Conservation (phyloP, 768 basidiomycete species). For the Harrya chromipes region DNA sequence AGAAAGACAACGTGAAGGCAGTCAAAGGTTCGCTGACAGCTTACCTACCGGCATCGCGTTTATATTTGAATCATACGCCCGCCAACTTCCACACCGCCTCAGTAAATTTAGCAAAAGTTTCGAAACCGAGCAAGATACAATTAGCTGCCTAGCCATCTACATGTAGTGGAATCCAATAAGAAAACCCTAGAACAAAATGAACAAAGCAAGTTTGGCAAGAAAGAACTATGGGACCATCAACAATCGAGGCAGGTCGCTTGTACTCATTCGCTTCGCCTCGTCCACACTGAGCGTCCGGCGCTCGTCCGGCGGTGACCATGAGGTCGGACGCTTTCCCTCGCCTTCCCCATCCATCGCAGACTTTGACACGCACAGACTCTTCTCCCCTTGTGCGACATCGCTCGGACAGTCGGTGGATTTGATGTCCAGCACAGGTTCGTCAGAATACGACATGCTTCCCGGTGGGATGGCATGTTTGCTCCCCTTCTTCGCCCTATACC, state of each 20-base stretch:
- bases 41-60: background rate
- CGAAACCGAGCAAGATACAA: too few relatives aligned
- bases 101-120: too few relatives aligned
- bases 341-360: slow-evolving; percentile 3
- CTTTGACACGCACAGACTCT: background rate
- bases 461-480: slow-evolving; percentile 14
- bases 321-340: slow-evolving; percentile 15
- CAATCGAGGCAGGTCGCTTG: slow-evolving; percentile 16
- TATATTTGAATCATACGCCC: too few relatives aligned
- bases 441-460: slow-evolving; percentile 5
- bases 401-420: slow-evolving; percentile 23
- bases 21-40: background rate
- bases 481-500: slow-evolving; percentile 48
- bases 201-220: slow-evolving; percentile 2
- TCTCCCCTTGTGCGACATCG: slow-evolving; percentile 2
- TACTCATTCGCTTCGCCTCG: slow-evolving; percentile 21
- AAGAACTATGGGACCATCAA: slow-evolving; percentile 76
- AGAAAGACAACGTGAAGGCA: slow-evolving; percentile 2
- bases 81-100: too few relatives aligned
- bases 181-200: background rate
- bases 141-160: too few relatives aligned
- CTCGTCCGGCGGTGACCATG: slow-evolving; percentile 26
- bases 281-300: slow-evolving; percentile 17
- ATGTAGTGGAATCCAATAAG: too few relatives aligned
- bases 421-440: slow-evolving; percentile 20